Base-by-base conservation (phyloP, 768 basidiomycete species). In the Rhodotorula sphaerocarpa region DNA sequence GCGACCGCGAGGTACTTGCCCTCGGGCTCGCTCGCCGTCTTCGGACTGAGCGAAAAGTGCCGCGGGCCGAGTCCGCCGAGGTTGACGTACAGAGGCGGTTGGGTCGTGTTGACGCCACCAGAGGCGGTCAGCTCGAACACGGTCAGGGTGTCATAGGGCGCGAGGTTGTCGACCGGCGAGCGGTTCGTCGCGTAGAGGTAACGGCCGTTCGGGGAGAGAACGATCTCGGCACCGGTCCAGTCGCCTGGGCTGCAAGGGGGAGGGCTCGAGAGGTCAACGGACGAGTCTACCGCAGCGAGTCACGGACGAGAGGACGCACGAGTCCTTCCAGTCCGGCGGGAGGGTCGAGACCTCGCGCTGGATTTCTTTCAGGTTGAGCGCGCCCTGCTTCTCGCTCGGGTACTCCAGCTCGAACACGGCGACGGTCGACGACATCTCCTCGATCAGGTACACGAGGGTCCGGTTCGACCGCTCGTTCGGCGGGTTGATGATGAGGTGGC, bases 171-270 rank as follows among this genome's bases (percentile, higher is more conserved):
- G 56, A 57, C 56, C 9, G 67, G 67, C 9, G 53, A 33, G 27
- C 67, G 63, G 59, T 65, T 69, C 44, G 63, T 51, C 39, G 55
- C 63, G 60, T 59, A 59, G 20, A 69, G 53, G 56, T 43, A 55
- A 18, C 28, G 10, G 12, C 47, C 20, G 45, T 41, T 28, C 25
- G 46, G 28, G 3, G 59, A 55, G 16, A 69, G 12, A 23, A 21
- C 47, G 52, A 69, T 30, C 48, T 61, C 67, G 41, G 67, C 67
- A 16, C 52, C 67, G 43, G 59, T 62, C 63, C 63, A 69, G 14
- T 50, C 46, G 7, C 57, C 60, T 1, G 47, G 36, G 23, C 44
- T 28, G 50, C 44, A 28, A 5, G 52, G 1, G 30, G 23, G 21
- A 16, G 11, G 28, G 7, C 7, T 16, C 20, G 48, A 21, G 3